Evolutionary conservation across 1,139 yeast species (phyloP).

Genomic region (Blastobotrys capitulatus): DNA sequence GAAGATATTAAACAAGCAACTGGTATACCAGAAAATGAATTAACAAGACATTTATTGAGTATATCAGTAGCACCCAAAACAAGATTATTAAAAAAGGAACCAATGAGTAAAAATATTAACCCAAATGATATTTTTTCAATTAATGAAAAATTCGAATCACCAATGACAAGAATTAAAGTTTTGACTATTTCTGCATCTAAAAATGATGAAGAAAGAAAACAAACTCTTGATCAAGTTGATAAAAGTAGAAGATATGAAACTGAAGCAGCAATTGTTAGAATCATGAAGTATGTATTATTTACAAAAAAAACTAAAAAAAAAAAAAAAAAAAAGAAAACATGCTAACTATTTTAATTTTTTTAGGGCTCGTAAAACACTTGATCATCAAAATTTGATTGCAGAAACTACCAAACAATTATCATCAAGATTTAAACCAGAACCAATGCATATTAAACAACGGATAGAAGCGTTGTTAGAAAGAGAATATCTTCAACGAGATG

Average conservation of each 20-base stretch:
- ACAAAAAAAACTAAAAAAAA: background rate
- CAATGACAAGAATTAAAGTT: slow-evolving; percentile 69
- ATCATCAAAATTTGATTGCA: slow-evolving; percentile 59
- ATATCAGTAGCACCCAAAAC: slow-evolving; percentile 81
- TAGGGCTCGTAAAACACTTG: slow-evolving; percentile 48
- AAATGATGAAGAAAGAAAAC: slow-evolving; percentile 38
- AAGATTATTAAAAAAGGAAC: slow-evolving; percentile 63
- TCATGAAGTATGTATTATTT: slow-evolving; percentile 49
- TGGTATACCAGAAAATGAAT: slow-evolving; percentile 64
- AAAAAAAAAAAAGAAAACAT: background rate
- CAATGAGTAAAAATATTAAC: slow-evolving; percentile 67
- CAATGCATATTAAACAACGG: slow-evolving; percentile 63
- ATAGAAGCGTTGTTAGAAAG: slow-evolving; percentile 77
- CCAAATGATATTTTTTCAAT: slow-evolving; percentile 57
- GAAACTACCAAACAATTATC: slow-evolving; percentile 61
- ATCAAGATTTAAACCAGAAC: slow-evolving; percentile 64
- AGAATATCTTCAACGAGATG: slow-evolving; percentile 76
- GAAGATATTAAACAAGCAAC: slow-evolving; percentile 63
- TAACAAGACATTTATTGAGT: slow-evolving; percentile 74
- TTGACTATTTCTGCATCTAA: slow-evolving; percentile 56
- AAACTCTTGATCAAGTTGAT: slow-evolving; percentile 40
- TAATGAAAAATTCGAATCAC: slow-evolving; percentile 66
- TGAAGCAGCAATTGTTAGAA: slow-evolving; percentile 85
- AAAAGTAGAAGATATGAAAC: slow-evolving; percentile 53
- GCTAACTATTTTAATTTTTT: slow-evolving; percentile 1